A percentile compares a stretch with the other conserved stretches of the same genome.
Evolutionary conservation across 345 rosid species (phyloP).

Genomic region (Nephelium lappaceum): DNA sequence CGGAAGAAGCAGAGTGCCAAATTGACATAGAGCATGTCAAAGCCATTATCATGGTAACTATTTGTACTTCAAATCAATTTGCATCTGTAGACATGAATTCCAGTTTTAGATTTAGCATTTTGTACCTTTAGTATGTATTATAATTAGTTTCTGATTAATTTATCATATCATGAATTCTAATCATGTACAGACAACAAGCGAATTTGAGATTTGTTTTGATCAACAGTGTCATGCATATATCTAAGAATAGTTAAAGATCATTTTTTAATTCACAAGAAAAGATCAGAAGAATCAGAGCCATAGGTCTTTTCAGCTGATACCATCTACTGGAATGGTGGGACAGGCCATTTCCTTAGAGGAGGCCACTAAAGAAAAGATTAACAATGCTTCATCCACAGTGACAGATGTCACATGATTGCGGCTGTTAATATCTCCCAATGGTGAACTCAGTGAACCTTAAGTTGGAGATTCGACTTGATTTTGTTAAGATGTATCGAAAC

Average conservation of each 20-base stretch:
- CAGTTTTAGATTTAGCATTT: too few relatives aligned
- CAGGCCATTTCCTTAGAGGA: not conserved
- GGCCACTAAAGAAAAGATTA: not conserved
- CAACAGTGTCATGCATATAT: too few relatives aligned
- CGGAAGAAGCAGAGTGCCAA: conserved; percentile 10
- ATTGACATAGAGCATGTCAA: conserved; percentile 24
- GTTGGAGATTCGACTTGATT: not conserved
- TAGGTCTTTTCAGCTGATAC: conserved; percentile 6
- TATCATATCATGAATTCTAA: too few relatives aligned
- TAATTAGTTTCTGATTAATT: too few relatives aligned
- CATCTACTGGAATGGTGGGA: not conserved
- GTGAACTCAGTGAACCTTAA: not conserved
- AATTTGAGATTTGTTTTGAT: too few relatives aligned
- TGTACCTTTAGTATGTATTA: too few relatives aligned
- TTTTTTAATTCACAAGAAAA: too few relatives aligned
- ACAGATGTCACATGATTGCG: not conserved
- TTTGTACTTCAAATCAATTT: too few relatives aligned
- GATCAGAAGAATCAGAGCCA: not conserved
- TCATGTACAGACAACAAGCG: too few relatives aligned
- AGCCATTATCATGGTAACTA: conserved; percentile 25
- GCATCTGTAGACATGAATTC: too few relatives aligned
- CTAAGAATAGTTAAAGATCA: too few relatives aligned
- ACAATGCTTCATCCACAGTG: not conserved
- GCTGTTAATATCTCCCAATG: conserved; percentile 4
- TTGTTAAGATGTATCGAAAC: not conserved